A percentile compares a stretch with the other conserved stretches of the same genome.
Conservation (phyloP, 805 yeast genomes). For the Yamadazyma olivae region DNA sequence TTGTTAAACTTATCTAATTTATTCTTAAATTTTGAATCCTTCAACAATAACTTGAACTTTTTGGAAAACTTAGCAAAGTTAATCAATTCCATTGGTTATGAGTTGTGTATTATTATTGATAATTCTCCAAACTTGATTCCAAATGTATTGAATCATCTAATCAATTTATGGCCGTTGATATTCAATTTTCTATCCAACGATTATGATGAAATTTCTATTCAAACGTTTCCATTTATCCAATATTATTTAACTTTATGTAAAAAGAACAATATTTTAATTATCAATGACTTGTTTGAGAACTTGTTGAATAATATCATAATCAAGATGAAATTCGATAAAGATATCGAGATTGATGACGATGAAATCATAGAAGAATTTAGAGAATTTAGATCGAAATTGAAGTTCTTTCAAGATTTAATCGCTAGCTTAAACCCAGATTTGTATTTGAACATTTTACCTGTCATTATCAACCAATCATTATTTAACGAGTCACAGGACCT, state of each 20-base stretch:
- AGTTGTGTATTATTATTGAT: constrained; percentile 65
- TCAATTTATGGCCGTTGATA: constrained; percentile 68
- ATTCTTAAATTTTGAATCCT: constrained; percentile 32
- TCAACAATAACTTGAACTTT: constrained; percentile 60
- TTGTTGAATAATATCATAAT: constrained; percentile 66
- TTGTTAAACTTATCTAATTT: constrained; percentile 64
- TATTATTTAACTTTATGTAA: constrained; percentile 70
- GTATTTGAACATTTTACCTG: constrained; percentile 56
- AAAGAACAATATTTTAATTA: constrained; percentile 37
- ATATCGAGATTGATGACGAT: constrained; percentile 47
- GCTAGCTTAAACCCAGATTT: constrained; percentile 54
- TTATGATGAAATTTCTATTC: constrained; percentile 83
- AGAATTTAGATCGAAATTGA: constrained; percentile 73
- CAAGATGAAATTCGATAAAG: constrained; percentile 80
- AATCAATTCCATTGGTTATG: constrained; percentile 70
- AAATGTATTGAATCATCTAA: constrained; percentile 43
- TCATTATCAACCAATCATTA: constrained; percentile 53
- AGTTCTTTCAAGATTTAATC: constrained; percentile 81
- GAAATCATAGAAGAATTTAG: constrained; percentile 75
- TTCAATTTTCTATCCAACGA: constrained; percentile 73
- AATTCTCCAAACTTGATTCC: constrained; percentile 42
- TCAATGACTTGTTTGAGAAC: constrained; percentile 53
- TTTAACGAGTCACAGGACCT: constrained; percentile 13
- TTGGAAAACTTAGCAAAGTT: constrained; percentile 75
- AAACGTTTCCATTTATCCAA: constrained; percentile 77